Conservation (phyloP, 257 asterid genomes). For the Rauvolfia tetraphylla region DNA sequence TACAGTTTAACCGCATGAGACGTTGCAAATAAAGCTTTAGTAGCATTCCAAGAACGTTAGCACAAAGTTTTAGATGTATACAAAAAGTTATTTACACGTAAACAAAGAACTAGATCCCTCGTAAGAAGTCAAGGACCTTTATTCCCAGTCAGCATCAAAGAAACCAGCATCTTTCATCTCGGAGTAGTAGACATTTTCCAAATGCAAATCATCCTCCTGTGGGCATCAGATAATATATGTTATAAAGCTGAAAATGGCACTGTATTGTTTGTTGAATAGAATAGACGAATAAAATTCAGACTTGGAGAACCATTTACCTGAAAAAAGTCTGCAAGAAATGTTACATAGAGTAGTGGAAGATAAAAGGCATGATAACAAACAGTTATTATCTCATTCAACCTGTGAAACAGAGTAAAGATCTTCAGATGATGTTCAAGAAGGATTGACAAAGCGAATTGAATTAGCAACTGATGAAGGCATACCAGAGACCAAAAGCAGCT, state of each 20-base stretch:
- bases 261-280: neutral
- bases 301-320: slow-evolving; percentile 22
- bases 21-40: neutral
- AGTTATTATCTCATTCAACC: slow-evolving; percentile 30
- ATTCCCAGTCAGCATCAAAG: slow-evolving; percentile 46
- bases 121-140: slow-evolving; percentile 15
- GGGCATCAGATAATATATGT: neutral
- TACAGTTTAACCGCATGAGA: neutral
- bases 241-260: neutral
- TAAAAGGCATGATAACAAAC: slow-evolving; percentile 40
- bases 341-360: slow-evolving; percentile 38
- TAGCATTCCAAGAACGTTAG: neutral
- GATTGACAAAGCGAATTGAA: slow-evolving; percentile 4
- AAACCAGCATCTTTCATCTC: slow-evolving; percentile 52
- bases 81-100: slow-evolving; percentile 31
- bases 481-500: slow-evolving; percentile 39
- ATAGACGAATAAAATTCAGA: neutral
- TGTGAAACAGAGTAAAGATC: slow-evolving; percentile 14
- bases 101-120: slow-evolving; percentile 13
- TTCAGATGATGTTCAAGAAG: neutral
- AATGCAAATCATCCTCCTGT: slow-evolving; percentile 40
- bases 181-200: slow-evolving; percentile 42
- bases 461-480: slow-evolving; percentile 7
- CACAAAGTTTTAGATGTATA: too few species aligned
- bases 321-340: slow-evolving; percentile 42